A percentile compares a stretch with the other conserved stretches of the same genome.
Evolutionary conservation across 1,284 basidiomycete genomes (phyloP).

Genomic region (Cutaneotrichosporon daszewskae): DNA sequence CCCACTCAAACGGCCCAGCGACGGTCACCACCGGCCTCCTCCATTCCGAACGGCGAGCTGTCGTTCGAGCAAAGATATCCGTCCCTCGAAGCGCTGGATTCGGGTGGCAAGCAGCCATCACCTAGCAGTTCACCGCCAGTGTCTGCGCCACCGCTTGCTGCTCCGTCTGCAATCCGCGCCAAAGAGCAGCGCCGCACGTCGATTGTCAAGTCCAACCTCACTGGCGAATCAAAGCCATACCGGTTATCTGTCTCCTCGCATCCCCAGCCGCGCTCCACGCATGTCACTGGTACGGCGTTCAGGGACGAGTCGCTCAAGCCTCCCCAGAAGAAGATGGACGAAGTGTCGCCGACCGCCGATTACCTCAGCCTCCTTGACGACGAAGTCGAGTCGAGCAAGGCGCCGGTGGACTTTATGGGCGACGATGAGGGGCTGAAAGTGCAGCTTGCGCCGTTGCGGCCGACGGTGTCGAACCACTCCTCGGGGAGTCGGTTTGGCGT

Average conservation of each 20-base stretch:
- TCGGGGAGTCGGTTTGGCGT: slow-evolving; percentile 9
- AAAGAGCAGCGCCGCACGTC: slow-evolving; percentile 16
- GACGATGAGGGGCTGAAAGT: slow-evolving; percentile 12
- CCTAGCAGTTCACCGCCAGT: not conserved
- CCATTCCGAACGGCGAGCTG: slow-evolving; percentile 24
- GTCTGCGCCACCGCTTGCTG: not conserved
- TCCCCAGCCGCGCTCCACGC: slow-evolving; percentile 38
- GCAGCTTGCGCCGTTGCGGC: slow-evolving; percentile 8
- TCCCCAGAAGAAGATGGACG: not conserved
- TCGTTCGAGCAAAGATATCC: slow-evolving; percentile 45
- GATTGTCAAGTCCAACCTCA: slow-evolving; percentile 33
- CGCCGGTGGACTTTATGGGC: slow-evolving; percentile 9
- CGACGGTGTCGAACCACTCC: slow-evolving; percentile 6
- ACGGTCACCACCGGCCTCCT: slow-evolving; percentile 6
- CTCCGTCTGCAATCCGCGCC: not conserved
- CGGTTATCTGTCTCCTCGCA: not conserved
- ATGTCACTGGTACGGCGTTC: slow-evolving; percentile 47
- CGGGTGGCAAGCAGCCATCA: not conserved
- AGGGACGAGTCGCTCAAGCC: slow-evolving; percentile 17
- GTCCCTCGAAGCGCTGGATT: slow-evolving; percentile 37
- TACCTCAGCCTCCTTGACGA: slow-evolving; percentile 13
- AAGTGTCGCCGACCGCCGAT: slow-evolving; percentile 12
- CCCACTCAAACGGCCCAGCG: not conserved
- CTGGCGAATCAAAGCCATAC: slow-evolving; percentile 23
- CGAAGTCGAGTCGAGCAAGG: slow-evolving; percentile 3